Evolutionary conservation across 192 early-diverging fungal species (phyloP).

Genomic region (Chytriomyces sp.): DNA sequence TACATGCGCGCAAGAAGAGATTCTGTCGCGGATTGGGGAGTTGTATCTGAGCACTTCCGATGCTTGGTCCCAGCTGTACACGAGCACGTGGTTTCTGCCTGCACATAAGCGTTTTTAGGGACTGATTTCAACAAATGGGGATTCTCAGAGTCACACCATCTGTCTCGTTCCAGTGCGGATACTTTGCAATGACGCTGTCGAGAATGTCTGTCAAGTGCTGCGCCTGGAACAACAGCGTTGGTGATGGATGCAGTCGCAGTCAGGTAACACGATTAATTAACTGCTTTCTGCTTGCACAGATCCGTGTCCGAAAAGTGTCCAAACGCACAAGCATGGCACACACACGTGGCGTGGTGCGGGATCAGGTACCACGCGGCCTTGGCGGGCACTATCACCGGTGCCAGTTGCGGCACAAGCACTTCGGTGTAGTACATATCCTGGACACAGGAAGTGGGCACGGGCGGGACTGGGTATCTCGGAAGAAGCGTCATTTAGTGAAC

Average conservation of each 20-base stretch:
- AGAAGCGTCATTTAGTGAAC: too few relatives aligned
- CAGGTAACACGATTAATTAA: background rate
- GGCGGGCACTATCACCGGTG: background rate
- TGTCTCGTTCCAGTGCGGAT: constrained; percentile 26
- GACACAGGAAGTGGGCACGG: background rate
- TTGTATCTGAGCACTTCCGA: constrained; percentile 40
- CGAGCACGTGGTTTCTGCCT: constrained; percentile 34
- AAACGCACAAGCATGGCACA: constrained; percentile 37
- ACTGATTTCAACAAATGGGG: too few relatives aligned
- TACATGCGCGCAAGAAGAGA: constrained; percentile 25
- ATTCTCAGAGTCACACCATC: background rate
- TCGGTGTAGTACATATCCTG: constrained; percentile 41
- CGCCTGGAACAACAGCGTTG: background rate
- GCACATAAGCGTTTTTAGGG: background rate
- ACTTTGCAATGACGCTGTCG: background rate
- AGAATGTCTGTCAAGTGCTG: constrained; percentile 2
- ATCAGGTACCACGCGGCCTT: constrained; percentile 13
- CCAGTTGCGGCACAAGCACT: constrained; percentile 25
- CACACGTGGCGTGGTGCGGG: constrained; percentile 32
- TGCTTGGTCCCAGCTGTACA: constrained; percentile 40
- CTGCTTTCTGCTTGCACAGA: constrained; percentile 33
- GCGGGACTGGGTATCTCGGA: background rate
- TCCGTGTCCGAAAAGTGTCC: constrained; percentile 2
- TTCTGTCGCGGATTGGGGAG: constrained; percentile 11
- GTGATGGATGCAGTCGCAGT: background rate